phyloP scores from a whole-genome alignment of 768 basidiomycete genomes.

The Russula compacta region DNA sequence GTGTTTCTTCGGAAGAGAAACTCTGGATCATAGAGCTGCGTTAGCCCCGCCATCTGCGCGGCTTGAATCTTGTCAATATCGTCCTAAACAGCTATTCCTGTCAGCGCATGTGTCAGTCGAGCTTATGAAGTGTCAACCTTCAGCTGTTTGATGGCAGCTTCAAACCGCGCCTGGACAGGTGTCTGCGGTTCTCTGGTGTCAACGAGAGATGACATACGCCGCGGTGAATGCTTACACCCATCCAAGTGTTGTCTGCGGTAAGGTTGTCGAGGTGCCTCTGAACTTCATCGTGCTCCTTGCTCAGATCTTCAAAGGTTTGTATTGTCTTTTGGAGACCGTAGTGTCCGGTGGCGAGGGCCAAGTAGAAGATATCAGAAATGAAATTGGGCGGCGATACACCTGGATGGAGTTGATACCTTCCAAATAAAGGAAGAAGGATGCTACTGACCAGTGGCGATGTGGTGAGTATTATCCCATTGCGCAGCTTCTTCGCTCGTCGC shows the following conservation, averaged over 20 bases:
- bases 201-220: background rate
- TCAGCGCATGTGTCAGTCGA: background rate
- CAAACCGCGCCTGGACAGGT: constrained; percentile 65
- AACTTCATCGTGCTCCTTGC: constrained; percentile 67
- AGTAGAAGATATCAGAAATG: constrained; percentile 91
- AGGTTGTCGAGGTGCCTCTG: constrained; percentile 69
- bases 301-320: constrained; percentile 61
- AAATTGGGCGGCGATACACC: constrained; percentile 70
- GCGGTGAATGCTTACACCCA: constrained; percentile 46
- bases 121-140: constrained; percentile 32
- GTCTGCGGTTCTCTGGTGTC: constrained; percentile 34
- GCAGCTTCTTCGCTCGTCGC: constrained; percentile 83
- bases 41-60: constrained; percentile 73
- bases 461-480: constrained; percentile 53
- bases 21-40: constrained; percentile 82
- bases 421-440: background rate
- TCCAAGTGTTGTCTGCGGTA: constrained; percentile 73
- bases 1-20: constrained; percentile 67
- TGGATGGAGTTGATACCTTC: constrained; percentile 22
- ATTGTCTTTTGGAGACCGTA: constrained; percentile 81
- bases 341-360: constrained; percentile 80
- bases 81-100: constrained; percentile 31
- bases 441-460: constrained; percentile 35
- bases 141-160: constrained; percentile 65
- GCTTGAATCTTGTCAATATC: constrained; percentile 63